A percentile compares a stretch with the other conserved stretches of the same genome.
Conservation (phyloP, 2,329 filamentous ascomycete genomes). For the Fusarium sp. region DNA sequence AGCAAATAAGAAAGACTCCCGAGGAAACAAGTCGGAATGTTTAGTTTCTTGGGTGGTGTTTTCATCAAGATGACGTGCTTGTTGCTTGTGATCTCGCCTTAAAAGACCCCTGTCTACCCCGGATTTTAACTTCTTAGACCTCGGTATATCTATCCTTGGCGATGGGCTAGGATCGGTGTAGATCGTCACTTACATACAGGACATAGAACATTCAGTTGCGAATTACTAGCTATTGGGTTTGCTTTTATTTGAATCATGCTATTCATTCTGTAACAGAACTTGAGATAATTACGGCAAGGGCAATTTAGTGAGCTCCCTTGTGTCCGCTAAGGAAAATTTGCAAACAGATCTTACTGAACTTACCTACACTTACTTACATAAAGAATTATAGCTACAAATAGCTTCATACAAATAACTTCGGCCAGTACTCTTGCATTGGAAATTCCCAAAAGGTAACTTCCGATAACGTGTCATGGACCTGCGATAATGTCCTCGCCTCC, state of each 20-base stretch:
- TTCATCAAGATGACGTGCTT: constrained; percentile 36
- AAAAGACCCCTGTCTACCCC: constrained; percentile 27
- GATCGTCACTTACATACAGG: not conserved
- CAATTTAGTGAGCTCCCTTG: too few relatives aligned
- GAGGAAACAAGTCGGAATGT: constrained; percentile 2
- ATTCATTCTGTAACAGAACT: not conserved
- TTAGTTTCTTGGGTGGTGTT: constrained; percentile 3
- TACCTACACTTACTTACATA: not conserved
- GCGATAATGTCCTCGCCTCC: not conserved
- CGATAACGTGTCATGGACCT: not conserved
- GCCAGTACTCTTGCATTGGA: not conserved
- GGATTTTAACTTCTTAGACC: constrained; percentile 17
- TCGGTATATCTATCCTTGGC: constrained; percentile 3
- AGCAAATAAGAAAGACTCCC: constrained; percentile 9
- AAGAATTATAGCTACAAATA: not conserved
- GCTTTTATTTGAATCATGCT: accelerated
- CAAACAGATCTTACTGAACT: too few relatives aligned
- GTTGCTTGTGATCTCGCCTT: constrained; percentile 35
- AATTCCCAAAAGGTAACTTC: too few relatives aligned
- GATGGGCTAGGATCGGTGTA: not conserved
- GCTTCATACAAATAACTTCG: not conserved
- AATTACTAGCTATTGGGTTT: not conserved
- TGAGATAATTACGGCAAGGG: not conserved
- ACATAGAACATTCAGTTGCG: not conserved
- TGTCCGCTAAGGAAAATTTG: too few relatives aligned